These are phyloP conservation scores for Candida smagusa DNA, from an alignment of 1,139 yeast species.

Conservation along the genomic window DNA sequence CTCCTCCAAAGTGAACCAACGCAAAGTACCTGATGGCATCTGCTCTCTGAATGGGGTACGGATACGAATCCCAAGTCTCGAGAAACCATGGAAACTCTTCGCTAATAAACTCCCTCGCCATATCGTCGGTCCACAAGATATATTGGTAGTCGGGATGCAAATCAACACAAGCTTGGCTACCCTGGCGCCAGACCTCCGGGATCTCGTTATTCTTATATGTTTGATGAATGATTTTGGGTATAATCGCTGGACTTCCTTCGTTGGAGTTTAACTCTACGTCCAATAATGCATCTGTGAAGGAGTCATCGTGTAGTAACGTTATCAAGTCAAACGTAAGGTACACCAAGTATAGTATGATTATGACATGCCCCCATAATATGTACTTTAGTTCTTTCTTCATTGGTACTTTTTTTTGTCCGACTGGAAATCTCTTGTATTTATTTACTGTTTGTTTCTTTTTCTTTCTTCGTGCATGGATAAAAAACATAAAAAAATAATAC, in stretches of 20 bases:
- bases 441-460: no score
- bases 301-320: conserved; percentile 70
- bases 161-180: conserved; percentile 73
- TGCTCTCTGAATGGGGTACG: conserved; percentile 82
- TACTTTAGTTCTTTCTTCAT: conserved; percentile 62
- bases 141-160: conserved; percentile 86
- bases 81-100: conserved; percentile 86
- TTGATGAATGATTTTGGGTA: conserved; percentile 91
- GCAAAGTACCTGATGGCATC: conserved; percentile 92
- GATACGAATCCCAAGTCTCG: conserved; percentile 71
- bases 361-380: conserved; percentile 55
- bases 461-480: no score
- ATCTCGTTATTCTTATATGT: conserved; percentile 77
- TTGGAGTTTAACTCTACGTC: conserved; percentile 55
- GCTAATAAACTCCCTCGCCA: conserved; percentile 73
- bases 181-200: conserved; percentile 77
- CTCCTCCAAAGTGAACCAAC: conserved; percentile 80
- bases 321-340: conserved; percentile 73
- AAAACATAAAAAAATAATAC: no score
- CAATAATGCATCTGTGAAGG: conserved; percentile 59
- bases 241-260: conserved; percentile 42
- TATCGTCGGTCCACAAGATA: conserved; percentile 86
- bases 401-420: neutral
- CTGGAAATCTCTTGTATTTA: no score
- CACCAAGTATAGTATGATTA: conserved; percentile 52